A percentile compares a stretch with the other conserved stretches of the same genome.
Conservation (phyloP, 805 yeast species). For the Debaryomyces tyrocola region DNA sequence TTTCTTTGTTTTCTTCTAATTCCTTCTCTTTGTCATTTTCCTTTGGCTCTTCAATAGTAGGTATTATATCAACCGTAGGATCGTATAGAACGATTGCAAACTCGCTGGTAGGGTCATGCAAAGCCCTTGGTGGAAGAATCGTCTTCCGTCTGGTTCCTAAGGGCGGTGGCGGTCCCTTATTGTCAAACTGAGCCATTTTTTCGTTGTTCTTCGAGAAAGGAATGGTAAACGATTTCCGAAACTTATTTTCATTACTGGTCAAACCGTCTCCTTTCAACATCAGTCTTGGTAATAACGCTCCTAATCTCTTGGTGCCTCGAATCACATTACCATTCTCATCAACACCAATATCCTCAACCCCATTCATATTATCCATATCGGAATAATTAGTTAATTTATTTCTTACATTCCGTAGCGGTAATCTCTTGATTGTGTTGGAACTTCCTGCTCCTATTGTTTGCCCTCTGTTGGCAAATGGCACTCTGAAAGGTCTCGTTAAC, state of each 20-base stretch:
- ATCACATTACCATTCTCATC: constrained; percentile 33
- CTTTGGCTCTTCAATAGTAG: constrained; percentile 21
- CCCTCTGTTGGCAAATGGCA: constrained; percentile 49
- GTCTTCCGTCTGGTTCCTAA: constrained; percentile 77
- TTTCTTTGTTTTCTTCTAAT: constrained; percentile 11
- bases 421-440: constrained; percentile 9
- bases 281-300: constrained; percentile 63
- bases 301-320: constrained; percentile 36
- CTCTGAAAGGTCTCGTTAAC: constrained; percentile 66
- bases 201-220: constrained; percentile 50
- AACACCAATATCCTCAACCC: constrained; percentile 23
- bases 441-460: constrained; percentile 6
- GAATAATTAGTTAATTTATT: constrained; percentile 35
- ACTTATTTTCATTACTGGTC: constrained; percentile 35
- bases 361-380: constrained; percentile 5
- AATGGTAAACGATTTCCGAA: constrained; percentile 50
- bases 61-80: constrained; percentile 78
- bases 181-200: constrained; percentile 30
- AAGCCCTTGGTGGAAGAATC: constrained; percentile 77
- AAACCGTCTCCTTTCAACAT: constrained; percentile 37
- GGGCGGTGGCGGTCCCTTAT: constrained; percentile 66
- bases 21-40: constrained; percentile 12
- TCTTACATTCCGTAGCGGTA: constrained; percentile 28
- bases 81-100: constrained; percentile 93
- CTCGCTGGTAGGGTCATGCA: constrained; percentile 94